A percentile compares a stretch with the other conserved stretches of the same genome.
These are phyloP conservation scores for Plasmodium gonderi DNA, from an alignment of 169 alveolate genomes.

Conservation along the genomic window DNA sequence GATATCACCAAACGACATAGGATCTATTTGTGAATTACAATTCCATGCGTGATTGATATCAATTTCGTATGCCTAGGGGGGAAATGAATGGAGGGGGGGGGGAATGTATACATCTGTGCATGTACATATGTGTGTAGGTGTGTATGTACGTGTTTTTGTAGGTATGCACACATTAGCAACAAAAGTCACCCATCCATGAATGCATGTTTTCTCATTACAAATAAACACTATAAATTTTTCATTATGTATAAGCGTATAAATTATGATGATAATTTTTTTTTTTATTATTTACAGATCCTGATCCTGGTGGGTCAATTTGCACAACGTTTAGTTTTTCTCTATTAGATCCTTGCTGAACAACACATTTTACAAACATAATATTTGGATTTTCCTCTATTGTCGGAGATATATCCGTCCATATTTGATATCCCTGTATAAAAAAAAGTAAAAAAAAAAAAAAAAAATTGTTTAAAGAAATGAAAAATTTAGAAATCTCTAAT, in stretches of 20 bases:
- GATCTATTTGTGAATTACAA: constrained; percentile 90
- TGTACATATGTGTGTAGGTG: constrained; percentile 10
- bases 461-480: background rate
- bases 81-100: background rate
- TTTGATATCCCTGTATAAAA: constrained; percentile 87
- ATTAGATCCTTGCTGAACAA: constrained; percentile 91
- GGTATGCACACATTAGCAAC: background rate
- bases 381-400: constrained; percentile 90
- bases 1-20: constrained; percentile 92
- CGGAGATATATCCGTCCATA: constrained; percentile 94
- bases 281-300: constrained; percentile 49
- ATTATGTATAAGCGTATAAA: background rate
- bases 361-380: constrained; percentile 91
- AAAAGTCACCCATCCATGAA: background rate
- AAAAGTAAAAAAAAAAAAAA: constrained; percentile 1
- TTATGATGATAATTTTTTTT: background rate
- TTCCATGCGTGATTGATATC: constrained; percentile 89
- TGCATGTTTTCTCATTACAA: background rate
- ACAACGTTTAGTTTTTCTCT: constrained; percentile 82
- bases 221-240: background rate
- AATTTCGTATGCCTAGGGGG: constrained; percentile 86
- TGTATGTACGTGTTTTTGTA: background rate
- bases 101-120: background rate
- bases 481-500: background rate
- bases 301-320: constrained; percentile 89